These are phyloP conservation scores for Melocanna baccifera DNA, from an alignment of 176 grass and related monocot genomes.

Conservation along the genomic window DNA sequence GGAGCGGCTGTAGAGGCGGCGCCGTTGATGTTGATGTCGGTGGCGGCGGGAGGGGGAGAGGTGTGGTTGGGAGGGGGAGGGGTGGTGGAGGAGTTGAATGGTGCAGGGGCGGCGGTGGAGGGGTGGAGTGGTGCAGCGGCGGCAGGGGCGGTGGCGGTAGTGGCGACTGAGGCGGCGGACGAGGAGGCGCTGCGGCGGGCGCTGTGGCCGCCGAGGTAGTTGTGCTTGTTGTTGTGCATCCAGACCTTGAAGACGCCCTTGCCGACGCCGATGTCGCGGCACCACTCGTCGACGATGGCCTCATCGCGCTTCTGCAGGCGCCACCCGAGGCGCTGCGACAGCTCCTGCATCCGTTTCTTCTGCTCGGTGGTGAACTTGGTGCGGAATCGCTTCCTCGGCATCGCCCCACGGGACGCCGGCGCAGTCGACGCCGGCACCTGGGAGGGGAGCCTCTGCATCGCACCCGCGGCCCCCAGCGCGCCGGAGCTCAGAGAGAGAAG, in stretches of 20 bases:
- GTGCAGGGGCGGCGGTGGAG: background rate
- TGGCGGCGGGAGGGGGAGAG: conserved; percentile 19
- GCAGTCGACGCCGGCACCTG: conserved; percentile 17
- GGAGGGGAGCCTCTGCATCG: conserved; percentile 17
- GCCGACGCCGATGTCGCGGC: conserved; percentile 84
- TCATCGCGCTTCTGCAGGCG: conserved; percentile 94
- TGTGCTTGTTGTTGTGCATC: conserved; percentile 99
- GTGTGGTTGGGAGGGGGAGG: conserved; percentile 11
- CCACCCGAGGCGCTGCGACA: conserved; percentile 90
- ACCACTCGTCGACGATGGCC: conserved; percentile 75
- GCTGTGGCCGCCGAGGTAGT: conserved; percentile 72
- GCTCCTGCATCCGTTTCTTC: conserved; percentile 97
- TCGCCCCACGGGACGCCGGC: background rate
- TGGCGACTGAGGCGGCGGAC: background rate
- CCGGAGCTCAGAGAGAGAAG: conserved; percentile 74
- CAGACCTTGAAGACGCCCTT: conserved; percentile 98
- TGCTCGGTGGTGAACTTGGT: conserved; percentile 91
- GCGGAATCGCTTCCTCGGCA: conserved; percentile 78
- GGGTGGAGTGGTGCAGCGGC: background rate
- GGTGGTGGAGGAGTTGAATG: conserved; percentile 23
- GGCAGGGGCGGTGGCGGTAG: background rate
- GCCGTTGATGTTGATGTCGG: conserved; percentile 52
- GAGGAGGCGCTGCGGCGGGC: conserved; percentile 40
- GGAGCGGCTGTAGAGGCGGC: background rate
- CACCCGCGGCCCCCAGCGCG: conserved; percentile 5